Conservation (phyloP, 176 grass and related monocot species). For the Paspalum vaginatum region DNA sequence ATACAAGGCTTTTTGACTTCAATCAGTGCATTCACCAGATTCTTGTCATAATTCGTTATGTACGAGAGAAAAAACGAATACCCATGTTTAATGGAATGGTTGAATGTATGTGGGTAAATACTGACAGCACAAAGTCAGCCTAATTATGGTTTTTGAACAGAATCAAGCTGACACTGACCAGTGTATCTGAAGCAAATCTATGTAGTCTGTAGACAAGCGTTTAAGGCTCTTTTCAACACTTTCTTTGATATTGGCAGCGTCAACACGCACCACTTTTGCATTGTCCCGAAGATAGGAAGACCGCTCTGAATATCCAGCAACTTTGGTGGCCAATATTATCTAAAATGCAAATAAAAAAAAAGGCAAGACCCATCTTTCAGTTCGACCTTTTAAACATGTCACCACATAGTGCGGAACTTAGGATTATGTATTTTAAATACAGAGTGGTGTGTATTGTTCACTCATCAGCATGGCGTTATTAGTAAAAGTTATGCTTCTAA, state of each 20-base stretch:
- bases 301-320: slow-evolving; percentile 79
- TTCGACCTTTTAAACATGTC: background rate
- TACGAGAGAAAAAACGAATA: background rate
- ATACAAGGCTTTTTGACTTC: background rate
- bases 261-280: slow-evolving; percentile 60
- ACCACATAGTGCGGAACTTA: background rate
- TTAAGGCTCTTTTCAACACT: slow-evolving; percentile 90
- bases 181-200: slow-evolving; percentile 97
- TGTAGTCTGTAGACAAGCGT: slow-evolving; percentile 89
- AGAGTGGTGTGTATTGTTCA: background rate
- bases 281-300: slow-evolving; percentile 62
- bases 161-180: slow-evolving; percentile 55
- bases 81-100: background rate
- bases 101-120: background rate
- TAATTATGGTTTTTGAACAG: background rate
- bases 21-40: background rate
- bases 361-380: slow-evolving; percentile 5
- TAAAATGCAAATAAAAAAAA: slow-evolving; percentile 33
- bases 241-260: slow-evolving; percentile 82
- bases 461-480: background rate
- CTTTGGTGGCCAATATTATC: slow-evolving; percentile 90
- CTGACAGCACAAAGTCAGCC: slow-evolving; percentile 15
- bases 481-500: background rate
- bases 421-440: background rate
- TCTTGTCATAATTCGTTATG: background rate